These are phyloP conservation scores for Penicillium sumatraense DNA, from an alignment of 2,329 filamentous ascomycete species.

Conservation along the genomic window DNA sequence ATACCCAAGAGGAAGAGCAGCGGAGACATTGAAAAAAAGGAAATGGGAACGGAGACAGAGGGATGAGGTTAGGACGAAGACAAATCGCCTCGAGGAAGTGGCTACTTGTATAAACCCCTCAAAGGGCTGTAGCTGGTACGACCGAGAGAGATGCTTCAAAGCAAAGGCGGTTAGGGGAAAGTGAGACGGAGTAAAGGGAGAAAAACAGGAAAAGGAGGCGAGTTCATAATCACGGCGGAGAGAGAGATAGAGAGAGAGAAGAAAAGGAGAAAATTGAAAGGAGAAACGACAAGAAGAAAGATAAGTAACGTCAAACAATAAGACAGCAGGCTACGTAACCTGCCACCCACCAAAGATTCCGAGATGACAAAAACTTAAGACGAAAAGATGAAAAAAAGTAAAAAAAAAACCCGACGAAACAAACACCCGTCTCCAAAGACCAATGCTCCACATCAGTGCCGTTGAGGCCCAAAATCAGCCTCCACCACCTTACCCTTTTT, in stretches of 20 bases:
- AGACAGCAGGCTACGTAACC: conserved; percentile 31
- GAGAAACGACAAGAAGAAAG: conserved; percentile 24
- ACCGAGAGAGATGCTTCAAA: conserved; percentile 14
- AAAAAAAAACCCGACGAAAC: conserved; percentile 33
- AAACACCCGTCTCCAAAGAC: conserved; percentile 46
- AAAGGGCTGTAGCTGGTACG: conserved; percentile 10
- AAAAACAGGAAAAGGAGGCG: conserved; percentile 22
- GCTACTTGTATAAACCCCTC: conserved; percentile 34
- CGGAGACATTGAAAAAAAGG: conserved; percentile 40
- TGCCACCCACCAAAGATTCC: conserved; percentile 49
- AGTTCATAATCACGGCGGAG: conserved; percentile 25
- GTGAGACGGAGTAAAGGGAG: conserved; percentile 15
- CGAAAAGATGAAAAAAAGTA: conserved; percentile 24
- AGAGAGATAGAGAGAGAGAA: conserved; percentile 13
- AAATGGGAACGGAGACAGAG: conserved; percentile 20
- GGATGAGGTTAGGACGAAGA: conserved; percentile 12
- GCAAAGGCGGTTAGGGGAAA: conserved; percentile 19
- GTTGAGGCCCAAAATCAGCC: conserved; percentile 63
- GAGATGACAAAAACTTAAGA: conserved; percentile 37
- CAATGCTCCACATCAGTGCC: conserved; percentile 44
- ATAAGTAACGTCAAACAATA: conserved; percentile 18
- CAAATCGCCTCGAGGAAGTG: conserved; percentile 32
- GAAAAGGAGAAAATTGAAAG: conserved; percentile 16
- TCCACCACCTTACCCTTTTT: conserved; percentile 77
- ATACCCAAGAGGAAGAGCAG: conserved; percentile 25